phyloP scores from a whole-genome alignment of 208 protist genomes.

The Trypanosoma grayi region DNA sequence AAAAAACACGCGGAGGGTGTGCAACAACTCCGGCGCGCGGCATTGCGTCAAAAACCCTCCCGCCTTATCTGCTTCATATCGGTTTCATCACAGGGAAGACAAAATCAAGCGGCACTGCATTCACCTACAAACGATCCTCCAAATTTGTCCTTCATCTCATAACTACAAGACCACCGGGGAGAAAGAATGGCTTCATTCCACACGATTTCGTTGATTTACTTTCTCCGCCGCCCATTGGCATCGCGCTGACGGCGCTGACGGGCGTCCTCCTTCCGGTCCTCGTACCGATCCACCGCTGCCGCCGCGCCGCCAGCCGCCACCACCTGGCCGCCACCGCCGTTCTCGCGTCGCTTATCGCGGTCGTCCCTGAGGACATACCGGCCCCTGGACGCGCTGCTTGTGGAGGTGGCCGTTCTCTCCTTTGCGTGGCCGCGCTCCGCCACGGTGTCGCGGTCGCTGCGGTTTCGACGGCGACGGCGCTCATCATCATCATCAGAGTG shows the following conservation, averaged over 20 bases:
- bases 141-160: too few relatives aligned
- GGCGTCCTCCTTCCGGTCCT: constrained; percentile 57
- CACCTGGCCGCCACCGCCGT: neutral
- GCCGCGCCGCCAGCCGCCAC: neutral
- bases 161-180: too few relatives aligned
- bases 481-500: constrained; percentile 13
- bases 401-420: neutral
- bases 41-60: too few relatives aligned
- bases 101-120: too few relatives aligned
- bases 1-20: too few relatives aligned
- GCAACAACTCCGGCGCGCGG: too few relatives aligned
- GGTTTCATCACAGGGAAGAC: too few relatives aligned
- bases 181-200: too few relatives aligned
- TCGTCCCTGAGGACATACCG: constrained; percentile 10
- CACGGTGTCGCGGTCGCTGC: constrained; percentile 14
- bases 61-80: too few relatives aligned
- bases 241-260: constrained; percentile 33
- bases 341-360: constrained; percentile 13
- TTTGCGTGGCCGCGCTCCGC: constrained; percentile 28
- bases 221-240: neutral
- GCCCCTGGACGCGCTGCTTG: constrained; percentile 3
- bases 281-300: constrained; percentile 23
- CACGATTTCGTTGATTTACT: constrained; percentile 1
- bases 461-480: constrained; percentile 6
- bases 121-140: too few relatives aligned